Percentiles rank a stretch among this genome's conserved stretches.
phyloP scores from a whole-genome alignment of 176 grass and related monocot species.

The Sorghum bicolor region Sorghum_bicolor_NCBIv3 NC_012878.2:48869501-48870000 shows the following conservation, averaged over 20 bases:
- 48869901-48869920: not conserved
- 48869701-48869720: conserved; percentile 57
- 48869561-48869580: not conserved
- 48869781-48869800: not conserved
- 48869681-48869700: conserved; percentile 78
- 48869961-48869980: conserved; percentile 1
- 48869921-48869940: not conserved
- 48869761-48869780: conserved; percentile 63
- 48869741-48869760: conserved; percentile 31
- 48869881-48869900: conserved; percentile 22
- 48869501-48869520: not conserved
- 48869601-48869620: not conserved
- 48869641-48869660: conserved; percentile 40
- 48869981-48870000: conserved; percentile 42
- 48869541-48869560: not conserved
- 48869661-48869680: conserved; percentile 57
- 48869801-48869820: too few relatives aligned
- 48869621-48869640: not conserved
- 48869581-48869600: not conserved
- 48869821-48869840: conserved; percentile 23
- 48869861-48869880: conserved; percentile 37
- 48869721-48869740: conserved; percentile 25
- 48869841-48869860: conserved; percentile 48
- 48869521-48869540: not conserved
- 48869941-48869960: conserved; percentile 12